phyloP scores from a whole-genome alignment of 2,329 filamentous ascomycete species.

The Aspergillus puulaauensis region DNA sequence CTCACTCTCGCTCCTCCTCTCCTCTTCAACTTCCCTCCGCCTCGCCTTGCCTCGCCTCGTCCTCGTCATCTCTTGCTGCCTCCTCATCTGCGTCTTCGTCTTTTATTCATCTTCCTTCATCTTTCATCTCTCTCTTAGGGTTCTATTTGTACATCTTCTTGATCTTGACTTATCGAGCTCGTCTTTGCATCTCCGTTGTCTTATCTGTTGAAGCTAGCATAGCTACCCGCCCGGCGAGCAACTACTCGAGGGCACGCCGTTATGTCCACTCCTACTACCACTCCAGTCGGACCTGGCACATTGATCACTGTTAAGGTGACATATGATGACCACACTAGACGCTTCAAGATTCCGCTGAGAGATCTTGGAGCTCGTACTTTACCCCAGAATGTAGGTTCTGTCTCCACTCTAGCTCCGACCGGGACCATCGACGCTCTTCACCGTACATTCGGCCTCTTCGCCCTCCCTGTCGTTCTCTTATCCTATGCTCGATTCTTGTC shows the following conservation, averaged over 20 bases:
- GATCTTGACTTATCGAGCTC: background rate
- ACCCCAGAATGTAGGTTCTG: constrained; percentile 72
- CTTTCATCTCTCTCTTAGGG: background rate
- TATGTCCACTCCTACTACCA: constrained; percentile 42
- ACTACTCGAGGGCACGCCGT: constrained; percentile 12
- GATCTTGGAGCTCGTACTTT: constrained; percentile 75
- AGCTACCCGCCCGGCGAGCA: constrained; percentile 7
- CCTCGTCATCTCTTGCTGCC: constrained; percentile 16
- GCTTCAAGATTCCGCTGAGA: constrained; percentile 85
- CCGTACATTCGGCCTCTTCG: background rate
- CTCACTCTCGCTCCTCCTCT: constrained; percentile 17
- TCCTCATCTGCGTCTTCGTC: constrained; percentile 9
- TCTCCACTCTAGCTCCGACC: constrained; percentile 40
- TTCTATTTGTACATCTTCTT: constrained; percentile 3
- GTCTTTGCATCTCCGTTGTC: constrained; percentile 8
- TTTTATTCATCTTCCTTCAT: constrained; percentile 12
- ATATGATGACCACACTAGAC: constrained; percentile 71
- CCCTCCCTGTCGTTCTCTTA: constrained; percentile 4
- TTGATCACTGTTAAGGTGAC: constrained; percentile 83
- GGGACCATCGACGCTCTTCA: constrained; percentile 17
- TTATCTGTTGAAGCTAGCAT: constrained; percentile 9
- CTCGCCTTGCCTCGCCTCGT: constrained; percentile 10
- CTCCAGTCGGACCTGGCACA: constrained; percentile 63
- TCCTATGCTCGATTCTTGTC: background rate
- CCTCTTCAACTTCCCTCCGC: constrained; percentile 17